Evolutionary conservation across 139 green algal genomes (phyloP).

Genomic region (Chlorella sp.): DNA sequence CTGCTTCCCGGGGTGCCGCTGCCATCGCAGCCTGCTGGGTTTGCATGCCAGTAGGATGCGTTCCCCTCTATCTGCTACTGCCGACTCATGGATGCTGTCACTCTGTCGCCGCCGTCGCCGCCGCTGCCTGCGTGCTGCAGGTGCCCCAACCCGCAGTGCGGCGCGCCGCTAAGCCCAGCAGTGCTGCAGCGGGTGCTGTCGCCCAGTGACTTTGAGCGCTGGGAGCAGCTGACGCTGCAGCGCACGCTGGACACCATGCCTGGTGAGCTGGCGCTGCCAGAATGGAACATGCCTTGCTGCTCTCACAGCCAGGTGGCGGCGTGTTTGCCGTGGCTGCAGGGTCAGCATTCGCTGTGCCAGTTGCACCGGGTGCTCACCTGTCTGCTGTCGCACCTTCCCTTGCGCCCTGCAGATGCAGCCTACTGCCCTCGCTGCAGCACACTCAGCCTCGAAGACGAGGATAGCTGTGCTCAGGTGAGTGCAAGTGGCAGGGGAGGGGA

Average conservation of each 20-base stretch:
- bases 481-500: too few relatives aligned
- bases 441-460: slow-evolving; percentile 75
- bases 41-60: too few relatives aligned
- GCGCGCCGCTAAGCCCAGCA: slow-evolving; percentile 49
- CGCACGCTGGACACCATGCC: slow-evolving; percentile 81
- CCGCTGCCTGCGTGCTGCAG: neutral
- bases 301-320: too few relatives aligned
- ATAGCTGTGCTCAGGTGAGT: slow-evolving; percentile 64
- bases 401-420: slow-evolving; percentile 62
- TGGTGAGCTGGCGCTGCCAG: neutral
- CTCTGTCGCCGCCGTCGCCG: too few relatives aligned
- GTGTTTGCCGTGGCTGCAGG: too few relatives aligned
- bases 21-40: too few relatives aligned
- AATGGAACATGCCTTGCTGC: too few relatives aligned
- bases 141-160: slow-evolving; percentile 78
- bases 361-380: too few relatives aligned
- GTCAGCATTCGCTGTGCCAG: too few relatives aligned
- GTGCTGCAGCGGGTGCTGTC: slow-evolving; percentile 52
- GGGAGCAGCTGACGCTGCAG: slow-evolving; percentile 82
- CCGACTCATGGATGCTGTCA: too few relatives aligned
- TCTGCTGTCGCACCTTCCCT: neutral
- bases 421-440: slow-evolving; percentile 87
- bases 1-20: too few relatives aligned
- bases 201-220: slow-evolving; percentile 62
- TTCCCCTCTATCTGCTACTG: too few relatives aligned